A percentile compares a stretch with the other conserved stretches of the same genome.
These are phyloP conservation scores for Casuarina cunninghamiana DNA, from an alignment of 306 rosid genomes.

Conservation along the genomic window DNA sequence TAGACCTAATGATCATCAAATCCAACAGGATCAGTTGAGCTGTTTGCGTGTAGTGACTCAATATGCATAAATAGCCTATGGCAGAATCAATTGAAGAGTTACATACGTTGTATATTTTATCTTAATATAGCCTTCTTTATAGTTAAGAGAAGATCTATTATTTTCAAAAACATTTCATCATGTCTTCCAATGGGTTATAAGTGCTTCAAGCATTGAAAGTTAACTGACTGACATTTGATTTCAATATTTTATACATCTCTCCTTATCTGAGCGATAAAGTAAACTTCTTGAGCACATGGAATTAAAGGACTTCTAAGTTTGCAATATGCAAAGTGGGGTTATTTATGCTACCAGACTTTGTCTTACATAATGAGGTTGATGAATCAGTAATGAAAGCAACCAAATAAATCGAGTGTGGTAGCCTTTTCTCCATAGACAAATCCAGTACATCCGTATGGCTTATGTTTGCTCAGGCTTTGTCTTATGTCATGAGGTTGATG, in stretches of 20 bases:
- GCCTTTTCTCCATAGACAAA: background rate
- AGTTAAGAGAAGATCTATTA: background rate
- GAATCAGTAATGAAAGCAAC: background rate
- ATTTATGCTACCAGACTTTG: background rate
- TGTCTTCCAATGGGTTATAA: background rate
- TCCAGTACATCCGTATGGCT: background rate
- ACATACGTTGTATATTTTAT: background rate
- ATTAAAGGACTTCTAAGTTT: background rate
- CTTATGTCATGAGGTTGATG: no score
- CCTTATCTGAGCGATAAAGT: background rate
- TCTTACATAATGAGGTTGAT: background rate
- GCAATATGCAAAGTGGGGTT: background rate
- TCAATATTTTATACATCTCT: background rate
- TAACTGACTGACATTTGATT: background rate
- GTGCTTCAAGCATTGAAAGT: background rate
- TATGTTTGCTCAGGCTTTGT: background rate
- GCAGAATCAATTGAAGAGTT: constrained; percentile 2
- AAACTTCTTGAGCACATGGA: background rate
- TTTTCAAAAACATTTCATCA: background rate
- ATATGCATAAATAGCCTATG: background rate
- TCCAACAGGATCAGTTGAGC: background rate
- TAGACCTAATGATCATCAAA: background rate
- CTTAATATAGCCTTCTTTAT: background rate
- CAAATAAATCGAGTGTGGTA: background rate
- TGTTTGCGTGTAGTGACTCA: background rate